Evolutionary conservation across 106 monocot genomes (phyloP), one percentile per base, ranked within the genome.

Genomic region (Agapanthus africanus): DNA sequence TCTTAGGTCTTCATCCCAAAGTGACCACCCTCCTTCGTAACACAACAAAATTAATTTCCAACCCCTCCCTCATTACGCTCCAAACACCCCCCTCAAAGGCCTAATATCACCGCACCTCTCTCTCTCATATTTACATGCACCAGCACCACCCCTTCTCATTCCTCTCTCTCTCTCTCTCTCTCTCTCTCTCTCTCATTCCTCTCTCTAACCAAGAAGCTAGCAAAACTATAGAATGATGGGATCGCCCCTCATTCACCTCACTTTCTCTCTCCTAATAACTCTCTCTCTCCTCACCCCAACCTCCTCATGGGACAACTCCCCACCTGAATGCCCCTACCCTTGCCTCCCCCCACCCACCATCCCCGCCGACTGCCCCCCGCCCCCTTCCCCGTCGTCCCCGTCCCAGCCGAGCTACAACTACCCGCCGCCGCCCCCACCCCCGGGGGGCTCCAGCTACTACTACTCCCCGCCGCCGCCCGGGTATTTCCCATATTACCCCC

Each of bases 291-390:
- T 35, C 18, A 15, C 56, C 4, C 52, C 76, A 21, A 36, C 13
- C 7, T 8, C 71, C 38, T 0, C 69, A 2, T 69, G 65, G 73
- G 80, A 81, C 72, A 57, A 64, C 27, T 56, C 73, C 13, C 31
- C 68, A 1, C 69, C 75, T 5, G 85, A 74, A 37, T 89, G 88
- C 66, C 76, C 74, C 9, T 77, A 82, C 67, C 86, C 86, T 1
- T 86, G 82, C 74, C 74, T 71, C 27, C 77, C 79, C 5, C 82
- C 79, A 1, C 85, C 88, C 10, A 63, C 76, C 18, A 15, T 71
- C 36, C 4, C 76, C 54, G 11, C 28, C 23, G 19, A 42, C 30
- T 52, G 75, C 62, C 75, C 60, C 42, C 83, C 82, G 1, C 74
- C 82, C 1, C 72, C 79, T 0, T 32, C 70, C 1, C 30, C 31